Base-by-base conservation (phyloP, 2,329 filamentous ascomycete genomes). In the Aspergillus sp. region DNA sequence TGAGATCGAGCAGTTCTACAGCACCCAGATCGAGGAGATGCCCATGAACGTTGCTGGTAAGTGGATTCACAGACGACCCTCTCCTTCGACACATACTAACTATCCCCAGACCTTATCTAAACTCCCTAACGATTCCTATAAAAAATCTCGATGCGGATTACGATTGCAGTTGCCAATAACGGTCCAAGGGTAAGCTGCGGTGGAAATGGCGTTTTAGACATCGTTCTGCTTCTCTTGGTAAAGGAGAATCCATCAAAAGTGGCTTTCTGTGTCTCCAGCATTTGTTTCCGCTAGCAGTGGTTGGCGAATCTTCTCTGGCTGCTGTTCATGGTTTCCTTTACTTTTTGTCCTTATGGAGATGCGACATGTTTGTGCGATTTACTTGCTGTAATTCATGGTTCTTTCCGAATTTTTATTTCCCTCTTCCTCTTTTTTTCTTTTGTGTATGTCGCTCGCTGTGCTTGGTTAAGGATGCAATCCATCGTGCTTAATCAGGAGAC, bases 1-100 rank as follows among this genome's bases (percentile, higher is more conserved):
- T 76, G 94, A 99, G 79, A 99, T 99, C 68, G 94, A 99, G 79
- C 90, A 96, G 82, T 99, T 97, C 85, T 99, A 99, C 88, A 96
- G 90, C 85, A 99, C 94, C 76, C 94, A 99, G 82, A 97, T 99
- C 66, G 94, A 99, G 81, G 94, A 99, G 85, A 99, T 99, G 94
- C 94, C 94, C 72, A 97, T 99, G 94, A 87, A 87, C 77, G 85
- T 87, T 76, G 82, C 83, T 71, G 81, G 79, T 82, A 78, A 70
- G 81, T 76, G 41, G 6, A 20, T 14, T 13, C n/a, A 17, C n/a
- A 50, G n/a, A 9, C 16, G 17, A 24, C 16, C 42, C 22, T 20
- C 54, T 16, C n/a, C 10, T 35, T 24, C 10, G 42, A 46, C 52
- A 16, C 57, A 59, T 51, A 64, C 45, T 11, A 16, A 17, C 20